These are phyloP conservation scores for Corynascus novoguineensis DNA, from an alignment of 495 filamentous ascomycete species.

Conservation along the genomic window DNA sequence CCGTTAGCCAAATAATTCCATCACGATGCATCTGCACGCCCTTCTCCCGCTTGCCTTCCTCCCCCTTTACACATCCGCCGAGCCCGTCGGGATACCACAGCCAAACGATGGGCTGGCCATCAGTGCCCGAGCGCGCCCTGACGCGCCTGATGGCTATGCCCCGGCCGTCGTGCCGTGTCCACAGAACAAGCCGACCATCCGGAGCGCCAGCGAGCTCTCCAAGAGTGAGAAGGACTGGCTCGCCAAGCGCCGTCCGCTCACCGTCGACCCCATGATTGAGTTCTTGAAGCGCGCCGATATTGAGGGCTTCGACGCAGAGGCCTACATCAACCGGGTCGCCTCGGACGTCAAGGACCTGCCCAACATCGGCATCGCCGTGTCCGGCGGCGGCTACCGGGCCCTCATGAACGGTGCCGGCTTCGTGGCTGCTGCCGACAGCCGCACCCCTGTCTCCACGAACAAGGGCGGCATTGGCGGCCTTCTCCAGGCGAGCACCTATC, in stretches of 20 bases:
- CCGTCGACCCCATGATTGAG: constrained; percentile 61
- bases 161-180: constrained; percentile 51
- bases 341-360: constrained; percentile 56
- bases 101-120: constrained; percentile 3
- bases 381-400: constrained; percentile 76
- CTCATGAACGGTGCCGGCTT: constrained; percentile 86
- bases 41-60: constrained; percentile 15
- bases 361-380: constrained; percentile 60
- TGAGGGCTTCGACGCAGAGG: constrained; percentile 63
- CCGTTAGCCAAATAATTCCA: not conserved
- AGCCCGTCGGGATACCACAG: constrained; percentile 16
- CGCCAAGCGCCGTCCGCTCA: constrained; percentile 47
- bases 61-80: constrained; percentile 15
- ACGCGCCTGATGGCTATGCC: constrained; percentile 53
- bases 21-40: constrained; percentile 11
- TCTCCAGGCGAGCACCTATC: constrained; percentile 77
- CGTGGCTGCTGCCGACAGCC: constrained; percentile 75
- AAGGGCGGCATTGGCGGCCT: constrained; percentile 75
- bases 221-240: constrained; percentile 64
- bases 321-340: constrained; percentile 57
- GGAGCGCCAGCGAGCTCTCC: constrained; percentile 54
- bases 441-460: constrained; percentile 60
- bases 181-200: constrained; percentile 39
- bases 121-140: constrained; percentile 41
- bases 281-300: constrained; percentile 71